Base-by-base conservation (phyloP, 805 yeast genomes). In the Yarrowia phangngaensis region DNA sequence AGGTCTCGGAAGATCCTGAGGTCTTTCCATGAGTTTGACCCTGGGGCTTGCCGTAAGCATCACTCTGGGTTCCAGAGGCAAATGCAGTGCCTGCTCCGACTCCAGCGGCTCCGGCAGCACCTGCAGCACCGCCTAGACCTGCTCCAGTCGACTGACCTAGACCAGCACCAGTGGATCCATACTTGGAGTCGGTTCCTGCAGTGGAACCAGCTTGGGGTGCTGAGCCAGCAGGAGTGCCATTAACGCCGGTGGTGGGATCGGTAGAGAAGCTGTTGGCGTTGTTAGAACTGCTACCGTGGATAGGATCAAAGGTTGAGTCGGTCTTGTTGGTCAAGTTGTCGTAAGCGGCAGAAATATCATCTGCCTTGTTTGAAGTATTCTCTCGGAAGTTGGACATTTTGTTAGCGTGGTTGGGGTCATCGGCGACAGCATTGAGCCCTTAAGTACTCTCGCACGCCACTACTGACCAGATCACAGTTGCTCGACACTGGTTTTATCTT, bases 211-310 rank as follows among this genome's bases (percentile, higher is more conserved):
- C 43, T 23, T 26, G 43, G 5, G 43, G 17, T n/a, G 43, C 17
- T 4, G 22, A 26, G 20, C 43, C 43, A 17, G 43, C 43, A 8
- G 24, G 43, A 7, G 43, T 36, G 9, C 43, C 43, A 31, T 36
- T 36, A 30, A 36, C 43, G 6, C 43, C 43, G 9, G 43, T 36
- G 31, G 43, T 36, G 22, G 43, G 19, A 4, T 36, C 43, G 19
- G 43, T 26, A 20, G 43, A 36, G 43, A 14, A 36, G 22, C 31
- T 24, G 43, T 26, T 26, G 31, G 43, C 43, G 23, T 36, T 36
- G 43, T 36, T 36, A 31, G 43, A 15, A 26, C 31, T 12, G 43
- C 26, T 36, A 13, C 43, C 43, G 43, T 36, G 26, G 6, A 11
- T 31, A 9, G 43, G 43, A 8, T 36, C 43, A 13, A 36, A 36